Base-by-base conservation (phyloP, 2,329 filamentous ascomycete species). In the Biscogniauxia marginata region DNA sequence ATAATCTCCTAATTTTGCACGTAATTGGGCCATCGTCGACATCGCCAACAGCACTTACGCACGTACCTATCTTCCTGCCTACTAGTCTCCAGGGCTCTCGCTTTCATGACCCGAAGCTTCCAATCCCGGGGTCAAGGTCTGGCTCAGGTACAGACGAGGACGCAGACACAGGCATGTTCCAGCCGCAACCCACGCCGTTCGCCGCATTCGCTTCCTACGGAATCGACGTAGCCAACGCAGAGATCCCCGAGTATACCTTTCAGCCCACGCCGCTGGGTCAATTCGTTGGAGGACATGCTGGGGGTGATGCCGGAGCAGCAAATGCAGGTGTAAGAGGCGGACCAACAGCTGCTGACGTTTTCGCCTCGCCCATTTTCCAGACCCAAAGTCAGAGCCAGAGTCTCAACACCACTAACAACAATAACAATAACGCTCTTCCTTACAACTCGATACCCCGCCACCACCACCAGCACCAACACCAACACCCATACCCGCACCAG, bases 151-250 rank as follows among this genome's bases (percentile, higher is more conserved):
- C 55, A 52, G 59, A 57, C 58, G 55, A 59, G 60, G 58, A 52
- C 57, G 52, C 57, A 62, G 59, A 60, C 53, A 57, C 63, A 66
- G 77, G 73, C 71, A 84, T 84, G 81, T 84, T 81, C 73, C 77
- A 82, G 70, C 77, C 81, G 66, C 78, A 82, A 63, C 74, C 79
- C 53, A 79, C 78, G 53, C 75, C 80, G 54, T 81, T 77, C 61
- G 70, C 74, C 62, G 71, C 75, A 63, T 77, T 75, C 65, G 74
- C 63, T 57, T 65, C 72, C 43, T 77, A 77, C 73, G 76, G 74
- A 64, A 66, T 78, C 65, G 60, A 68, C 62, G 53, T 67, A 65
- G 58, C 60, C 46, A 67, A 67, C 59, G 63, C 63, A 46, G 64
- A 61, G 13, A 54, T 66, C 45, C 62, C 67, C 55, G 63, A 68